Evolutionary conservation across 768 basidiomycete species (phyloP).

Genomic region (Collybiopsis luxurians): DNA sequence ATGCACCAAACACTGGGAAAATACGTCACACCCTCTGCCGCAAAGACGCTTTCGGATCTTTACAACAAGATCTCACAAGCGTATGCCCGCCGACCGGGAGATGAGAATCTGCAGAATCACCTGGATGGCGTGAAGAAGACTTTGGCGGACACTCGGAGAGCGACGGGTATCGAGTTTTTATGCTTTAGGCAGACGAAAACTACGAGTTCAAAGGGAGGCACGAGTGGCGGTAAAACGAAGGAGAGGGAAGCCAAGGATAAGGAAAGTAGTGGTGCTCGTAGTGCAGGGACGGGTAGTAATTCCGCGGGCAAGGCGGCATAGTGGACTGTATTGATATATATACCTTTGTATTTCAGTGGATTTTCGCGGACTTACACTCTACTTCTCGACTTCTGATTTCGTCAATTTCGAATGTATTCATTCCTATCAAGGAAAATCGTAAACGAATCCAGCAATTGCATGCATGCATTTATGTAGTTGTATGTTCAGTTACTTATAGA

Average conservation of each 20-base stretch:
- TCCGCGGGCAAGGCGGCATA: background rate
- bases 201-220: background rate
- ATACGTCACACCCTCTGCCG: conserved; percentile 80
- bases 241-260: background rate
- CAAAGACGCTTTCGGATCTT: conserved; percentile 82
- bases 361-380: too few relatives aligned
- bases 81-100: conserved; percentile 81
- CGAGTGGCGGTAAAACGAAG: background rate
- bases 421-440: too few relatives aligned
- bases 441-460: too few relatives aligned
- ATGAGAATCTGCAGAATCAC: conserved; percentile 82
- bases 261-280: background rate
- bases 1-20: conserved; percentile 93
- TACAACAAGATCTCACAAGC: conserved; percentile 95
- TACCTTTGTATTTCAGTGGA: too few relatives aligned
- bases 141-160: conserved; percentile 80
- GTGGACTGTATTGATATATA: too few relatives aligned
- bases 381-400: too few relatives aligned
- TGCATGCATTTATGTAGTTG: background rate
- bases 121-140: conserved; percentile 92
- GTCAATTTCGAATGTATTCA: too few relatives aligned
- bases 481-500: background rate
- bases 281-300: background rate
- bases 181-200: conserved; percentile 82
- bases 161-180: conserved; percentile 92